Conservation (phyloP, 768 basidiomycete genomes). For the Trametes cingulata region DNA sequence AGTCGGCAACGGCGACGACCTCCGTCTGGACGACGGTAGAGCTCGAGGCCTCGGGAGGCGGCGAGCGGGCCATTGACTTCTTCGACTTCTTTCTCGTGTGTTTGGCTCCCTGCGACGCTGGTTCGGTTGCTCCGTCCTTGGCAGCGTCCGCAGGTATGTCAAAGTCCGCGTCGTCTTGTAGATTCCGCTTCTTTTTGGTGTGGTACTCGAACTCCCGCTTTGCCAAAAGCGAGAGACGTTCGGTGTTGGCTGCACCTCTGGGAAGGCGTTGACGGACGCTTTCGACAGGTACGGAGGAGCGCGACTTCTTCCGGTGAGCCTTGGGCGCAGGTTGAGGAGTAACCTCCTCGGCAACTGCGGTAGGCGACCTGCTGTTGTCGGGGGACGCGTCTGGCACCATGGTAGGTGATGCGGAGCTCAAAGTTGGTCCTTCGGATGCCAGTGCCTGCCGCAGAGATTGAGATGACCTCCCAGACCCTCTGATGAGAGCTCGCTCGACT, state of each 20-base stretch:
- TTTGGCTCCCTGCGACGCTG: background rate
- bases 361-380: no score
- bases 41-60: background rate
- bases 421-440: no score
- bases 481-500: no score
- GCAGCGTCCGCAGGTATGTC: background rate
- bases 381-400: no score
- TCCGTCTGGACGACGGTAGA: background rate
- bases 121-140: background rate
- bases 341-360: no score
- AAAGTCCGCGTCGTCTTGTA: background rate
- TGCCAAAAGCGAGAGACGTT: background rate
- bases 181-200: background rate
- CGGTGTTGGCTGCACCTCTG: background rate
- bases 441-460: no score
- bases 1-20: background rate
- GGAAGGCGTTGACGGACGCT: background rate
- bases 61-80: background rate
- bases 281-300: background rate
- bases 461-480: no score
- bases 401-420: no score
- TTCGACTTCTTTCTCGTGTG: background rate
- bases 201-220: constrained; percentile 2
- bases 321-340: background rate
- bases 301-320: background rate